Evolutionary conservation across 2,329 filamentous ascomycete species (phyloP), one percentile per base, ranked within the genome.

Genomic region (Stemphylium beticola): DNA sequence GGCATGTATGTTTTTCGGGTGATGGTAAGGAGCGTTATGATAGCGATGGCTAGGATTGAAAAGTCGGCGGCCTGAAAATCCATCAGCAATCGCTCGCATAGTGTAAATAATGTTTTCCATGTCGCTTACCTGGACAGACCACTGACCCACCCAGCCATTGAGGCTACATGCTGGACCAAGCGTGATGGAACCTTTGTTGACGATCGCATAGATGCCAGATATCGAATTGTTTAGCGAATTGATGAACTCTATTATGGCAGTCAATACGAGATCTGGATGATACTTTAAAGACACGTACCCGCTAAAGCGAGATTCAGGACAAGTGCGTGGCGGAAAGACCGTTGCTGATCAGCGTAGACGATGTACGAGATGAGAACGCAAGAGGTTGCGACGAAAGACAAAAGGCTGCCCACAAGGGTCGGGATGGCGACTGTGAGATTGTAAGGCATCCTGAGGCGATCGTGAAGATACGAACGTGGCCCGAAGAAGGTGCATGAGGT

Each of bases 81-180:
- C 14, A 20, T 50, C 7, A 40, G 17, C 11, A 7, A 15, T 29
- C 4, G 22, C 2, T 36, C 10, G 4, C 29, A 24, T 7, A 18
- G 6, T 18, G 15, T 4, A 39, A 26, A 12, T 24, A 42, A 37
- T 40, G 6, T 4, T n/a, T 11, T n/a, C 24, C 34, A 20, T 20
- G 8, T 22, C 10, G 37, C 55, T 14, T 47, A 76, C 69, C 60
- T 66, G 41, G 8, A 37, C 79, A 2, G 76, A 79, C 40, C 80
- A 68, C 49, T 81, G 80, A 20, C 77, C 77, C 33, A 80, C 56
- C 65, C 76, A 79, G 32, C 78, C 79, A 58, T 81, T 82, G 15
- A 75, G 50, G 8, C 68, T 69, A 57, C 79, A 81, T 3, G 71
- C 73, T 0, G 63, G 12, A 11, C 75, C 73, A 8, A 67, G 53